Percentiles rank a stretch among this genome's conserved stretches.
phyloP scores from a whole-genome alignment of 2,329 filamentous ascomycete genomes.

The Fusarium coicis region DNA sequence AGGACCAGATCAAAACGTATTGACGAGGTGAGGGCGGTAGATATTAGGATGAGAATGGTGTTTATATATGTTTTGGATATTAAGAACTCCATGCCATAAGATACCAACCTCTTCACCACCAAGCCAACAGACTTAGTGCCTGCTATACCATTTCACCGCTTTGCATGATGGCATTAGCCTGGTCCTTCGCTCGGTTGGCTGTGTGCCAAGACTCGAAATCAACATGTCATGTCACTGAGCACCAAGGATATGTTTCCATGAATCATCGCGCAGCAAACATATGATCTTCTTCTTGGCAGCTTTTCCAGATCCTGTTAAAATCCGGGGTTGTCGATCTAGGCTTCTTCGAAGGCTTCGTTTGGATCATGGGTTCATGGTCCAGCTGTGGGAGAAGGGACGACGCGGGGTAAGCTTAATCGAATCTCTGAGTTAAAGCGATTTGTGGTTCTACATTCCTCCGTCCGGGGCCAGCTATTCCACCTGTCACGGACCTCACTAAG shows the following conservation, averaged over 20 bases:
- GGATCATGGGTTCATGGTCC: background rate
- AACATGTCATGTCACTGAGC: background rate
- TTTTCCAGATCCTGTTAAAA: background rate
- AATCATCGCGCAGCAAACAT: background rate
- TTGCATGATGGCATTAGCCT: background rate
- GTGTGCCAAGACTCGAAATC: background rate
- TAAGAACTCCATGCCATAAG: fast-evolving
- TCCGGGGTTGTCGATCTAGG: background rate
- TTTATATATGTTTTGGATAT: background rate
- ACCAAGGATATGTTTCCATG: background rate
- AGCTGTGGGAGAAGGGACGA: background rate
- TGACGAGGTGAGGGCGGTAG: fast-evolving
- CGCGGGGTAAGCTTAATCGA: background rate
- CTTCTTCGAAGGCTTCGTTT: background rate
- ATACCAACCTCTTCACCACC: background rate
- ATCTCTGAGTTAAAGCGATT: fast-evolving
- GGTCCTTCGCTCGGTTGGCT: background rate
- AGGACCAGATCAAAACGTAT: too few species aligned
- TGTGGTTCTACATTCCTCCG: background rate
- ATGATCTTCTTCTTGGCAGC: background rate
- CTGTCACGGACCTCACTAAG: background rate
- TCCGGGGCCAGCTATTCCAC: background rate
- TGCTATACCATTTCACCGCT: background rate
- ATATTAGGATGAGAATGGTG: fast-evolving
- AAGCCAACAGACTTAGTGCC: fast-evolving